Base-by-base conservation (phyloP, 1,284 basidiomycete species). In the Afroboletus lepidellus region DNA sequence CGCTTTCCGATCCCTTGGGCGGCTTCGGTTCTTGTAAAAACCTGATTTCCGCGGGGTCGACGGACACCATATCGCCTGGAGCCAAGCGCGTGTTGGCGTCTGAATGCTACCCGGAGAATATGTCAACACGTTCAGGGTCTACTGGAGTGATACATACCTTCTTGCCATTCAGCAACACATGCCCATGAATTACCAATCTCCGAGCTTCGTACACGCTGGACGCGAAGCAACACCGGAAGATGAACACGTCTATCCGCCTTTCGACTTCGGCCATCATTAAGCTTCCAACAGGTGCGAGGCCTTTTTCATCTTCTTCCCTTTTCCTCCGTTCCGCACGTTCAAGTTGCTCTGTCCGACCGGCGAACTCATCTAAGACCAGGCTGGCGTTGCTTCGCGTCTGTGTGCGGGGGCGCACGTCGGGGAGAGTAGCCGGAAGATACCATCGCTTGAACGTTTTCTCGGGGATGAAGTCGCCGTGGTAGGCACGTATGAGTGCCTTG, bases 221-320 rank as follows among this genome's bases (percentile, higher is more conserved):
- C 27, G 90, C 92, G 63, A 99, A 90, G 72, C 96, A 98, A 55
- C 84, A 84, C 50, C 97, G 78, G 73, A 98, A 98, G 48, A 99
- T 76, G 65, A 95, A 84, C 32, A 93, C 88, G 64, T 99, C 97
- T 64, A 99, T 79, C 65, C 97, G 72, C 60, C 95, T 80, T 77
- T 99, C 97, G n/a, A 98, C 81, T 70, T 96, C 91, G 2, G 80
- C 72, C 68, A 93, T 92, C 90, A 98, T 94, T 78, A 98, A 80
- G 67, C 90, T 92, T 45, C 89, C 90, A 16, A 96, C 85, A 2
- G 90, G 90, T 5, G 88, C 84, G 60, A 87, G 77, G 4, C 81
- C 83, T 60, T 84, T 82, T 58, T 71, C 70, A 56, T 81, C 75
- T 61, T 84, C 80, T 59, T 84, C 83, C 58, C 75, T 70, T 38